Percentiles rank a stretch among this genome's conserved stretches.
Conservation (phyloP, 106 monocot species). For the Dendrobium chrysotoxum region DNA sequence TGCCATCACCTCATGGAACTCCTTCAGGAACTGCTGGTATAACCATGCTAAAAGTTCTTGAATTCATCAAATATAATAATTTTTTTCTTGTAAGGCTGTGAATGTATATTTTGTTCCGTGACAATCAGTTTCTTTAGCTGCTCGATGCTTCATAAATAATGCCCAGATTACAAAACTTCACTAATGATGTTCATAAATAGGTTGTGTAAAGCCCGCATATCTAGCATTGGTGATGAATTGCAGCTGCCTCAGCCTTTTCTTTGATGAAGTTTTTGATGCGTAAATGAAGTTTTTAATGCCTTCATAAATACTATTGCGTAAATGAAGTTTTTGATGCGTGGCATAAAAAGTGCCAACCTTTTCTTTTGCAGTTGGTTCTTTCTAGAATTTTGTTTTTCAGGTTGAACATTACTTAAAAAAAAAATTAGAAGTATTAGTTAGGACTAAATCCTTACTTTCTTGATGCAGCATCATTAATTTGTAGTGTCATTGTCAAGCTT, state of each 20-base stretch:
- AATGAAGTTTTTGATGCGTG: neutral
- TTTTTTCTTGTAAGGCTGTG: neutral
- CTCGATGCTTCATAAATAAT: neutral
- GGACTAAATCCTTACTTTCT: neutral
- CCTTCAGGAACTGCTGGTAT: constrained; percentile 8
- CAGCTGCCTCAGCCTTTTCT: neutral
- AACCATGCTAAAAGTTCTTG: neutral
- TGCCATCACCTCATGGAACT: constrained; percentile 12
- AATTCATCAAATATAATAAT: neutral
- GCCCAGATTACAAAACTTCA: neutral
- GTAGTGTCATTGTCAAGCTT: neutral
- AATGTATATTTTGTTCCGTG: neutral
- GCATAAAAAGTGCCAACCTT: neutral
- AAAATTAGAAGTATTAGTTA: neutral
- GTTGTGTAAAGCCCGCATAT: neutral
- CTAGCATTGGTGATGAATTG: neutral
- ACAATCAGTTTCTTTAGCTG: neutral
- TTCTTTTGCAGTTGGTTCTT: neutral
- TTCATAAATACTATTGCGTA: no score
- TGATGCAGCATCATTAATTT: neutral
- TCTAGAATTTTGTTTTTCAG: neutral
- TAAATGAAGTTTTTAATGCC: neutral
- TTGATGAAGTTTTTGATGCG: no score
- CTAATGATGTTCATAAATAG: neutral
- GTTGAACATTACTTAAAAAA: neutral